These are phyloP conservation scores for Lepraria neglecta DNA, from an alignment of 495 filamentous ascomycete genomes.

Conservation along the genomic window DNA sequence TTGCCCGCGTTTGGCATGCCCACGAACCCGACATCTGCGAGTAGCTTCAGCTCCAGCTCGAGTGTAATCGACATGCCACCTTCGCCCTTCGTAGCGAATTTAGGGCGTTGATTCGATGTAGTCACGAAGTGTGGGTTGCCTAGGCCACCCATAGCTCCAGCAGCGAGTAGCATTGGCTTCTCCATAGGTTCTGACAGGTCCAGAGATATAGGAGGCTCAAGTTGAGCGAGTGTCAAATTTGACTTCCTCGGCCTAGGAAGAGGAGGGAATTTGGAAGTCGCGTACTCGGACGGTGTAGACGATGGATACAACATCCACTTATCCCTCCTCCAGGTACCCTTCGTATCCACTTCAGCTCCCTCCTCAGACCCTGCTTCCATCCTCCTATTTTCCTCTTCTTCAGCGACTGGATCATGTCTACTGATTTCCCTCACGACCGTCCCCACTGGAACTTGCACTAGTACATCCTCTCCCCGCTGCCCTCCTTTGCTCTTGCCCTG, in stretches of 20 bases:
- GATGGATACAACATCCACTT: constrained; percentile 85
- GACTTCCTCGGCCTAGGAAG: constrained; percentile 51
- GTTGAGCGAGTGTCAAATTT: constrained; percentile 55
- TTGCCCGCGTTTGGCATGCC: constrained; percentile 96
- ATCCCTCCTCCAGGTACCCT: constrained; percentile 43
- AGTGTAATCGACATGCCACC: constrained; percentile 67
- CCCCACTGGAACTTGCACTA: constrained; percentile 87
- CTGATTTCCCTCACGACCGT: constrained; percentile 80
- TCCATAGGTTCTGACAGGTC: constrained; percentile 79
- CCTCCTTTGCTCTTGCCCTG: constrained; percentile 78
- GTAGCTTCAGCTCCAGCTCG: constrained; percentile 86
- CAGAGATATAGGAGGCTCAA: constrained; percentile 63
- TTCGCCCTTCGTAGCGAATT: constrained; percentile 84
- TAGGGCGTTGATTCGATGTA: constrained; percentile 59
- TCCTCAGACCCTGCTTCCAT: constrained; percentile 29
- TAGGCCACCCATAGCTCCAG: constrained; percentile 80
- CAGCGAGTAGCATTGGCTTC: constrained; percentile 79
- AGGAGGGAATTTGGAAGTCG: constrained; percentile 52
- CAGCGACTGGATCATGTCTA: constrained; percentile 67
- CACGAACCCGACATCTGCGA: constrained; percentile 91
- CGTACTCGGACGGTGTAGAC: constrained; percentile 58
- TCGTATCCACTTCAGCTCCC: constrained; percentile 24
- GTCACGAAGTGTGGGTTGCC: constrained; percentile 91
- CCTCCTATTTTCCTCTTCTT: constrained; percentile 45
- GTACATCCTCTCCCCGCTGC: constrained; percentile 73